Evolutionary conservation across 1,284 basidiomycete species (phyloP).

Genomic region (Clitocybe nebularis): DNA sequence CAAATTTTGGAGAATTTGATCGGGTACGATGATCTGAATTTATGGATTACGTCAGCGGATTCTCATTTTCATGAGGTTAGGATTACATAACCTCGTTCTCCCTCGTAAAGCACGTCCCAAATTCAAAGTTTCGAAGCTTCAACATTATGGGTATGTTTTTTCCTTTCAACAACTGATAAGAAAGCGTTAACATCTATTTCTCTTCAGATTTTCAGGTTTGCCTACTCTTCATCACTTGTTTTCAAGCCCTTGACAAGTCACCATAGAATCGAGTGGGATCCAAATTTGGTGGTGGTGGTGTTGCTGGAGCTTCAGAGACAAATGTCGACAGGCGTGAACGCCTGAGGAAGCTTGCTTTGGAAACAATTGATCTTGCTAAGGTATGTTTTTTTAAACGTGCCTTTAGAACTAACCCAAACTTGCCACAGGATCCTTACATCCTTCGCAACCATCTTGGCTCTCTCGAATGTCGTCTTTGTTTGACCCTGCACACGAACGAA

Average conservation of each 20-base stretch:
- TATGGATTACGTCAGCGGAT: neutral
- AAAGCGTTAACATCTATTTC: constrained; percentile 11
- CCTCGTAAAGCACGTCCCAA: neutral
- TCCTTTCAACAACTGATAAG: too few species aligned
- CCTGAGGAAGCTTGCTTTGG: constrained; percentile 89
- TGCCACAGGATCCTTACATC: constrained; percentile 90
- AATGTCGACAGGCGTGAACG: constrained; percentile 96
- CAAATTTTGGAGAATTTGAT: constrained; percentile 15
- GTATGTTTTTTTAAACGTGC: constrained; percentile 33
- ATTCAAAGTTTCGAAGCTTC: constrained; percentile 13
- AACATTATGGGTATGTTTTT: constrained; percentile 35
- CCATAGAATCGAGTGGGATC: constrained; percentile 90
- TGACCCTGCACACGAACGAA: constrained; percentile 98
- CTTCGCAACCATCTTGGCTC: constrained; percentile 97
- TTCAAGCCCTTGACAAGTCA: constrained; percentile 10
- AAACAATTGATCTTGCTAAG: constrained; percentile 95
- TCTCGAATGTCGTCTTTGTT: constrained; percentile 95
- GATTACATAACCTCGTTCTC: neutral
- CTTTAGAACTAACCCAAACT: constrained; percentile 9
- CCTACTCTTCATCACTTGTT: neutral
- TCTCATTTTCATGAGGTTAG: neutral
- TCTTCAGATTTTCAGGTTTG: constrained; percentile 42
- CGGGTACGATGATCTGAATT: constrained; percentile 21
- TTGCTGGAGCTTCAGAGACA: constrained; percentile 87
- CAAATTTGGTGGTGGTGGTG: constrained; percentile 94